Percentiles rank a stretch among this genome's conserved stretches.
Conservation (phyloP, 2,329 filamentous ascomycete genomes). For the Colletotrichum liriopes region DNA sequence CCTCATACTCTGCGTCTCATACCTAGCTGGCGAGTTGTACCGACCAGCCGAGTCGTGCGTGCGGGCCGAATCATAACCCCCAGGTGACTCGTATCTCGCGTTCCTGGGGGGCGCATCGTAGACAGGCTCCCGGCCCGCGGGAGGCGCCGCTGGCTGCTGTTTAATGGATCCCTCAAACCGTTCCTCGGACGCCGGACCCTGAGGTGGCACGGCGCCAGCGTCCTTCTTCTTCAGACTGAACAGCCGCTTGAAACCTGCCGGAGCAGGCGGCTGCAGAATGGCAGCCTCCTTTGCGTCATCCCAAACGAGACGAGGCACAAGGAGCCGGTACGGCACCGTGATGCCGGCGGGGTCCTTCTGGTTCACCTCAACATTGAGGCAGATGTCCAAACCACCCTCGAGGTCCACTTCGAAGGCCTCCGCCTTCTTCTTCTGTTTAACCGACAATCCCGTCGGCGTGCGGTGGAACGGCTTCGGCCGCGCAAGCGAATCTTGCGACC, state of each 20-base stretch:
- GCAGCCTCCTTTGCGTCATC: conserved; percentile 53
- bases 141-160: conserved; percentile 16
- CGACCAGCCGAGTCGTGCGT: conserved; percentile 28
- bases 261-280: conserved; percentile 46
- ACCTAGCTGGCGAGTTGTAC: conserved; percentile 32
- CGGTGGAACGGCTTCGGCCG: conserved; percentile 70
- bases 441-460: conserved; percentile 78
- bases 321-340: conserved; percentile 87
- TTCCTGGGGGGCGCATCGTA: conserved; percentile 31
- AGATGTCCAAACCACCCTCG: conserved; percentile 87
- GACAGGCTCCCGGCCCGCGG: conserved; percentile 38
- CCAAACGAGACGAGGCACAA: conserved; percentile 84
- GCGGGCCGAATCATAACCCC: conserved; percentile 29
- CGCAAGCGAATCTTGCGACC: conserved; percentile 29
- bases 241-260: conserved; percentile 61
- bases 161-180: conserved; percentile 10
- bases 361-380: conserved; percentile 90
- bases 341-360: conserved; percentile 88
- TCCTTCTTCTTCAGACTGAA: conserved; percentile 59
- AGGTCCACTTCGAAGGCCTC: conserved; percentile 78
- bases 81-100: conserved; percentile 33
- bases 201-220: conserved; percentile 8
- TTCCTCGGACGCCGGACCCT: conserved; percentile 29
- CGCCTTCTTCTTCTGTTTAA: conserved; percentile 71
- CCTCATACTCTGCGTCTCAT: conserved; percentile 25